These are phyloP conservation scores for Saposhnikovia divaricata DNA, from an alignment of 129 eudicot species.

Conservation along the genomic window DNA sequence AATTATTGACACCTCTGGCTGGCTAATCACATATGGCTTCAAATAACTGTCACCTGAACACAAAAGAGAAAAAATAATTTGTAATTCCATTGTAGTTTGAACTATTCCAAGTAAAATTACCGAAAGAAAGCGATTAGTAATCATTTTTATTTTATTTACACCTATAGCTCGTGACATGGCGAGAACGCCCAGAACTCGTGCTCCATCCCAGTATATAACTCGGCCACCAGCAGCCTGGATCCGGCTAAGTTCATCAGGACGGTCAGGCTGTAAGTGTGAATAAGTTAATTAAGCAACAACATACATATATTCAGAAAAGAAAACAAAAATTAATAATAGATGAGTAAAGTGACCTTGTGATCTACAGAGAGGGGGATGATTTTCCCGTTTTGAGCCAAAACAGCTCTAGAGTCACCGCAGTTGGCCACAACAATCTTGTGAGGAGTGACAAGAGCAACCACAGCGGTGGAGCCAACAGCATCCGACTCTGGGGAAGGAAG, in stretches of 20 bases:
- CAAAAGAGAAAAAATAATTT: too few relatives aligned
- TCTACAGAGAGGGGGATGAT: conserved; percentile 43
- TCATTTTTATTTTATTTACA: not conserved
- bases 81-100: too few relatives aligned
- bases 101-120: too few relatives aligned
- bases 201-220: conserved; percentile 58
- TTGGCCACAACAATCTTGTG: conserved; percentile 40
- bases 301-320: not conserved
- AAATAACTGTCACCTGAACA: conserved; percentile 36
- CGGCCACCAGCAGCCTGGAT: conserved; percentile 50
- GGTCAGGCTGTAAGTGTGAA: conserved; percentile 42
- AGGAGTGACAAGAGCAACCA: conserved; percentile 44
- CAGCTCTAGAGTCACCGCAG: conserved; percentile 64
- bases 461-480: conserved; percentile 55
- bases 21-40: conserved; percentile 36
- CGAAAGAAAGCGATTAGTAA: too few relatives aligned
- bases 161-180: conserved; percentile 70
- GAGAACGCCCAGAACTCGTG: conserved; percentile 49
- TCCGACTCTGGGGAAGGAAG: conserved; percentile 34
- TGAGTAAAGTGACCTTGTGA: conserved; percentile 32
- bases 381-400: conserved; percentile 39
- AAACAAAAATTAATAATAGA: not conserved
- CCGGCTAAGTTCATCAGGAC: conserved; percentile 51
- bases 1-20: conserved; percentile 34
- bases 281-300: not conserved